phyloP scores from a whole-genome alignment of 164 flowering plant species.

The Amborella trichopoda region DNA sequence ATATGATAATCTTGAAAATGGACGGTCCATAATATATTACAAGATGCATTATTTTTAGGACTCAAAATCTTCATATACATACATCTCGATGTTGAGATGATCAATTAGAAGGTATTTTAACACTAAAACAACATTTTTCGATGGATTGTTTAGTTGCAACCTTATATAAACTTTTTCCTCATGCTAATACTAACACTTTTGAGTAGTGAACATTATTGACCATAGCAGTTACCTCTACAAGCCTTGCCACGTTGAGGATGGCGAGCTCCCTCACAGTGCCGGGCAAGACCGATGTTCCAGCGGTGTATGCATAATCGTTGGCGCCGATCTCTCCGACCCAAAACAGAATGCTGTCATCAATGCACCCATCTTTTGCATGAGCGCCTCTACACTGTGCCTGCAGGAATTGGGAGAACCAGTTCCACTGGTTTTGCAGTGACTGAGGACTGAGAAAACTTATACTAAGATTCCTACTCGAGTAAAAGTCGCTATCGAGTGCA shows the following conservation, averaged over 20 bases:
- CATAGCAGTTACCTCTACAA: slow-evolving; percentile 68
- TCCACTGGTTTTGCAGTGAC: slow-evolving; percentile 48
- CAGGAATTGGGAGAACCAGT: slow-evolving; percentile 47
- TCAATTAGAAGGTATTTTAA: no score
- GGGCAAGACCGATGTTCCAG: slow-evolving; percentile 28
- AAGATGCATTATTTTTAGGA: no score
- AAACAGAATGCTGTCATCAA: slow-evolving; percentile 32
- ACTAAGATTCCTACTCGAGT: slow-evolving; percentile 18
- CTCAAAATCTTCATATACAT: no score
- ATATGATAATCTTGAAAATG: no score
- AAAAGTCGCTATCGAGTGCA: slow-evolving; percentile 28
- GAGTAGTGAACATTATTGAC: no score
- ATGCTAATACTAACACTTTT: no score
- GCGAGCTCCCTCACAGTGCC: slow-evolving; percentile 39
- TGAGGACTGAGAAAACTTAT: slow-evolving; percentile 47
- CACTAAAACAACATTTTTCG: no score
- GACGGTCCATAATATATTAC: no score
- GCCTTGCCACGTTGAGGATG: slow-evolving; percentile 16
- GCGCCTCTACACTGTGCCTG: slow-evolving; percentile 19
- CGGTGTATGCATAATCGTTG: slow-evolving; percentile 66
- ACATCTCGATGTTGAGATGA: no score
- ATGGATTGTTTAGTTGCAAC: no score
- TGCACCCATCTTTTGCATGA: background rate
- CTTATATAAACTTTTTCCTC: no score
- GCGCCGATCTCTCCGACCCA: slow-evolving; percentile 95